Conservation (phyloP, 202 grass and related monocot species). For the Dendrocalamus latiflorus region DNA sequence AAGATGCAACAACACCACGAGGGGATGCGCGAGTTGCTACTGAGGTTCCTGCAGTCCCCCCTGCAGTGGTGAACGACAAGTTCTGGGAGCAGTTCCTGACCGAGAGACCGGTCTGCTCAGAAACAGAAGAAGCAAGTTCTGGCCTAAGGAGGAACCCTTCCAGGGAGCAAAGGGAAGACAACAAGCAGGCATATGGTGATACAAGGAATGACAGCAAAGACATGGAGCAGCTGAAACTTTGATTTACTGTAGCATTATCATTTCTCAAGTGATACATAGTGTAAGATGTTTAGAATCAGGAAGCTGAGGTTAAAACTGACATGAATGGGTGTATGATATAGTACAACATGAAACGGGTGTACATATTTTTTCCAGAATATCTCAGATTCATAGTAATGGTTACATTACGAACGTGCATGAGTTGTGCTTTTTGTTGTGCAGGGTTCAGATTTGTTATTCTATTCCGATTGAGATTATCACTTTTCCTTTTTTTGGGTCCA, state of each 20-base stretch:
- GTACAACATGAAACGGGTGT: too few relatives aligned
- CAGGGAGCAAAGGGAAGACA: slow-evolving; percentile 24
- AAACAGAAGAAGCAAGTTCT: too few relatives aligned
- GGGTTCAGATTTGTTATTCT: neutral
- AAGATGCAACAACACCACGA: too few relatives aligned
- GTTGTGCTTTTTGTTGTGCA: neutral
- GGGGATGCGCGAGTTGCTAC: too few relatives aligned
- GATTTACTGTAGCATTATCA: slow-evolving; percentile 10
- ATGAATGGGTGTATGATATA: too few relatives aligned
- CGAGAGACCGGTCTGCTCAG: too few relatives aligned
- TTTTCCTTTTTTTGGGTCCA: too few relatives aligned
- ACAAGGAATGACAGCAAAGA: slow-evolving; percentile 16
- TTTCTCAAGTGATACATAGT: too few relatives aligned
- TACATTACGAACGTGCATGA: neutral
- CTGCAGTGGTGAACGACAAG: slow-evolving; percentile 62
- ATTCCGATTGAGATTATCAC: neutral
- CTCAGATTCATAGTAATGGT: neutral
- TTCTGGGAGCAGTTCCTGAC: slow-evolving; percentile 97
- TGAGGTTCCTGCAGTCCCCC: too few relatives aligned
- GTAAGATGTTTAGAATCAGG: too few relatives aligned
- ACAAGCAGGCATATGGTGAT: slow-evolving; percentile 17
- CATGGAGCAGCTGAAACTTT: slow-evolving; percentile 59
- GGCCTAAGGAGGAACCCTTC: slow-evolving; percentile 54
- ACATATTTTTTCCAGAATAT: neutral
- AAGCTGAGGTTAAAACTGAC: too few relatives aligned